These are phyloP conservation scores for Eutrema yunnanense DNA, from an alignment of 345 rosid species.

Conservation along the genomic window DNA sequence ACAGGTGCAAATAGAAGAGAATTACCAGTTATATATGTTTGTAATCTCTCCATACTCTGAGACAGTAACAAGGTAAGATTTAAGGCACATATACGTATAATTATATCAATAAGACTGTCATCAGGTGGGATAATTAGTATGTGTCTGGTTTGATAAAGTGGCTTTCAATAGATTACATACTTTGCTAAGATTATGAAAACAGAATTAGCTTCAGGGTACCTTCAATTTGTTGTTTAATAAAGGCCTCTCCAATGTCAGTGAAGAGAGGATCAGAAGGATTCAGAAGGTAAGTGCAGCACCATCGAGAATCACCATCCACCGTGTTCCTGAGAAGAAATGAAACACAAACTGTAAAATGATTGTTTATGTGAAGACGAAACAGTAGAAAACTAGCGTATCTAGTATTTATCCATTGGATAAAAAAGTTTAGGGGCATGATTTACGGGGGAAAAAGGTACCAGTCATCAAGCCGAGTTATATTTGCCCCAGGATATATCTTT, in stretches of 20 bases:
- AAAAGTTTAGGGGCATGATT: background rate
- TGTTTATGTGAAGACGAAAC: background rate
- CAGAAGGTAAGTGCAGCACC: conserved; percentile 98
- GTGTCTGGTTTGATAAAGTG: background rate
- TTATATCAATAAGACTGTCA: conserved; percentile 4
- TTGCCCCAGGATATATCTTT: conserved; percentile 69
- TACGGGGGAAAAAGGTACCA: conserved; percentile 45
- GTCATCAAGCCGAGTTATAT: conserved; percentile 79
- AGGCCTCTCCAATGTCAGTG: conserved; percentile 79
- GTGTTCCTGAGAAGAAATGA: conserved; percentile 61
- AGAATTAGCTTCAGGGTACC: conserved; percentile 39
- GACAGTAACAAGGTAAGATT: conserved; percentile 10
- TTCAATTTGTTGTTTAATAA: conserved; percentile 64
- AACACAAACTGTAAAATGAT: background rate
- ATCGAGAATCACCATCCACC: conserved; percentile 68
- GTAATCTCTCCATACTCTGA: conserved; percentile 97
- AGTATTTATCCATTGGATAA: background rate
- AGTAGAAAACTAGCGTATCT: background rate
- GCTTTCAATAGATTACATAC: background rate
- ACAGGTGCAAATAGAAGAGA: conserved; percentile 10
- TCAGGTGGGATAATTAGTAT: background rate
- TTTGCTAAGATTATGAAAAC: background rate
- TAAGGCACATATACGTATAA: background rate
- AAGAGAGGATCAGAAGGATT: conserved; percentile 86
- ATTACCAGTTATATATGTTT: conserved; percentile 90